Base-by-base conservation (phyloP, 352 stramenopile species). In the Pythium aristosporum region DNA sequence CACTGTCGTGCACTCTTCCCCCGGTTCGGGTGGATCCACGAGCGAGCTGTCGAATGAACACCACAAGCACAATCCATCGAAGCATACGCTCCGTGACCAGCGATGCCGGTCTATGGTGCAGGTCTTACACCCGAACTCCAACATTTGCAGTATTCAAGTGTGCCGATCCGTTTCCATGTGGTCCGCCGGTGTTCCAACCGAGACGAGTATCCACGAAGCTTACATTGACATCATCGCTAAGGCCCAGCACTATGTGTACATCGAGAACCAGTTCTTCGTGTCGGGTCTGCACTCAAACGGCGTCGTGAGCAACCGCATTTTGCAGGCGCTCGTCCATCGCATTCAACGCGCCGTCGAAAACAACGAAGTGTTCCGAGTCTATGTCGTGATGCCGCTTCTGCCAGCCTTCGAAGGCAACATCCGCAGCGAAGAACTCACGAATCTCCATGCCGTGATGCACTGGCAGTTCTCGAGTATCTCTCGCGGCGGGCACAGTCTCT, bases 261-360 rank as follows among this genome's bases (percentile, higher is more conserved):
- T 98, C 50, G 92, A 98, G 68, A 97, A 97, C 67, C 88, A 97
- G 69, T 97, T 96, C 60, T 97, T 97, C 62, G 87, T 96, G 62
- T 96, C 82, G 23, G 89, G 89, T 50, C 76, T 92, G 60, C 73
- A 92, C 51, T 69, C 71, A 21, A 95, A 96, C 54, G 70, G 69
- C 20, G 85, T 94, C 28, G 78, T 94, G 57, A 79, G 79, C 57
- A 95, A 92, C 58, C 83, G 87, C 2, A 91, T 96, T 50, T 60
- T 94, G 36, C 82, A 96, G 62, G 85, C 87, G 3, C 77, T 96
- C 39, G 82, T 92, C 37, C 73, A 96, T 65, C 82, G 87, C n/a
- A 92, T 96, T 25, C 76, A 79, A 39, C 83, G 82, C 55, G 87
- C 87, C 7, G 80, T 92, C n/a, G 67, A 87, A 50, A 68, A 76